Evolutionary conservation across 495 filamentous ascomycete genomes (phyloP), one percentile per base, ranked within the genome.

Genomic region (Aspergillus wentii): DNA sequence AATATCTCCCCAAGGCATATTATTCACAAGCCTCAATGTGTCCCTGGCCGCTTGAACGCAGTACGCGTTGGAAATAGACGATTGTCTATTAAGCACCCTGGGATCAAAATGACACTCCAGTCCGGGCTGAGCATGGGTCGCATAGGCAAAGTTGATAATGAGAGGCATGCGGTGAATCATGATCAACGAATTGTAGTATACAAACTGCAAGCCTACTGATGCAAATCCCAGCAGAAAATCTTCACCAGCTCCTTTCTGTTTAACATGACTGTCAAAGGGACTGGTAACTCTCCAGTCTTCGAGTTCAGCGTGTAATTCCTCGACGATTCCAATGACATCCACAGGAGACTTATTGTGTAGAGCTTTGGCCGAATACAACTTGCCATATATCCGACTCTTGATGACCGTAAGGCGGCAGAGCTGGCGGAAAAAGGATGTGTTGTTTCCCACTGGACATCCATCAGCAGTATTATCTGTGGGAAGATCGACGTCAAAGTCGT

Each of bases 161-260:
- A 94, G 75, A 2, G 87, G 92, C 80, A 97, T 90, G 17, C 92
- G 87, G 62, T 97, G 90, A 40, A 97, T 91, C 23, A 94, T 97
- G 11, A 89, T 95, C 40, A 95, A 66, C 40, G 86, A 89, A 64
- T 96, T 96, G 71, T 95, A 94, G 57, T 98, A 97, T 26, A 86
- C 78, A 49, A 96, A 88, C 52, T 94, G 88, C 27, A 96, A 63
- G 49, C 89, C 84, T 35, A 90, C 84, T 38, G 94, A 76, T 38
- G 94, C 91, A 15, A 96, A 75, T 29, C 95, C 83, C 10, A 94
- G 68, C 5, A 91, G 80, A 10, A 85, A 89, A 55, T 96, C 86
- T 2, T 76, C 75, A n/a, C 82, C 81, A 47, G 81, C 82, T 46
- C 88, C 83, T 58, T 89, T 85, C 48, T 86, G 79, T 52, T 90